Percentiles rank a stretch among this genome's conserved stretches.
These are phyloP conservation scores for Cyphellophora attinorum DNA, from an alignment of 2,329 filamentous ascomycete species.

Conservation along the genomic window DNA sequence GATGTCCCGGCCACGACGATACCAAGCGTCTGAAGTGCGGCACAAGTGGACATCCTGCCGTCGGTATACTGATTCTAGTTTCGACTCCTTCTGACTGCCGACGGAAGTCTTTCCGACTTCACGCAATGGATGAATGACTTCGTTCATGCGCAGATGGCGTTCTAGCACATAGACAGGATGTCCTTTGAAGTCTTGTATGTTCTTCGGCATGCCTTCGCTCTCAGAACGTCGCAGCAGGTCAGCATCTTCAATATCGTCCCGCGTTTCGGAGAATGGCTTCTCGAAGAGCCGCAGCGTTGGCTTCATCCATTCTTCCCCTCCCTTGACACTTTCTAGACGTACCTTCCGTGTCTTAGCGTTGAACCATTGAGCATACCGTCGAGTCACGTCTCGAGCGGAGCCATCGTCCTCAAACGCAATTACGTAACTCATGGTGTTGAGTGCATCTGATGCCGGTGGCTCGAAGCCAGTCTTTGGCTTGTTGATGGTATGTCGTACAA, in stretches of 20 bases:
- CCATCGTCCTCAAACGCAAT: conserved; percentile 77
- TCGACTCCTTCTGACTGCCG: conserved; percentile 40
- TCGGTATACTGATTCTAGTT: conserved; percentile 71
- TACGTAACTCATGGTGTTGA: conserved; percentile 74
- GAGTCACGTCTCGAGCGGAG: conserved; percentile 72
- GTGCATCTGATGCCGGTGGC: conserved; percentile 65
- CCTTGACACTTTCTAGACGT: conserved; percentile 61
- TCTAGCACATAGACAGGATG: conserved; percentile 79
- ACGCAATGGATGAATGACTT: conserved; percentile 66
- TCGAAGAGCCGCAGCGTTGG: conserved; percentile 32
- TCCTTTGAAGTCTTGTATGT: conserved; percentile 76
- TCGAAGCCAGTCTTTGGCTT: conserved; percentile 64
- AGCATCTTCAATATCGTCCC: conserved; percentile 76
- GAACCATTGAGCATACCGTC: conserved; percentile 77
- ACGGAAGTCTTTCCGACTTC: conserved; percentile 69
- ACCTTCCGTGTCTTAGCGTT: conserved; percentile 78
- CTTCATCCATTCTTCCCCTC: conserved; percentile 48
- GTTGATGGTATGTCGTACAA: conserved; percentile 71
- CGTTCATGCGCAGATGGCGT: conserved; percentile 71
- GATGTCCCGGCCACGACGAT: conserved; percentile 72
- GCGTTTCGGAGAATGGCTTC: conserved; percentile 42
- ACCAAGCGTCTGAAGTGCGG: conserved; percentile 80
- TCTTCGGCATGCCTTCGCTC: conserved; percentile 74
- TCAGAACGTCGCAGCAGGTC: conserved; percentile 63
- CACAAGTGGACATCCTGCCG: conserved; percentile 70